Base-by-base conservation (phyloP, 345 rosid genomes). In the Syzygium jambos region DNA sequence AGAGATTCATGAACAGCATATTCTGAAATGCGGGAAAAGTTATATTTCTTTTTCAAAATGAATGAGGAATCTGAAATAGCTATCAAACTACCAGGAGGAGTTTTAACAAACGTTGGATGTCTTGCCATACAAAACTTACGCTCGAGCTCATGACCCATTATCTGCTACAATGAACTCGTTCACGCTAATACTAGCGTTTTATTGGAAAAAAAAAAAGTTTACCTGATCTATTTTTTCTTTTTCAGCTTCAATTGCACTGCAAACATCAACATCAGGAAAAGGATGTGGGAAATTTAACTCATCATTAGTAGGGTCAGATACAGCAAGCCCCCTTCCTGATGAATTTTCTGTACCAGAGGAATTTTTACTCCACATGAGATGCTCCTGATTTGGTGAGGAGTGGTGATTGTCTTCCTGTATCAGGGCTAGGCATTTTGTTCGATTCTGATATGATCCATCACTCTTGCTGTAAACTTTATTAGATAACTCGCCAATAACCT, bases 311-410 rank as follows among this genome's bases (percentile, higher is more conserved):
- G 65, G 65, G 65, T 59, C 65, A 0, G 65, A n/a, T 59, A 59
- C 65, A 59, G 30, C 15, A 59, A 59, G 65, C 0, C 29, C 65
- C 65, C 65, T 59, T 59, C 65, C 29, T 27, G 65, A 59, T 59
- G 65, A 59, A 0, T 59, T 59, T 59, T 59, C 65, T 59, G 29
- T 59, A 59, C 29, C 4, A 59, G 29, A 59, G 65, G 29, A n/a
- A 59, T 27, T n/a, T 59, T 59, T 61, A 61, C 34, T 13, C 9
- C 34, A 15, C 0, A 0, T 2, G 34, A 61, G 34, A 61, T 0
- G 68, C 68, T 61, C 19, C 68, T 3, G 68, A n/a, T 27, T n/a
- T 27, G 68, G 34, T n/a, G 68, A 61, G 0, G 68, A 27, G 68
- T 13, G 0, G 68, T 13, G 34, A 61, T 61, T 61, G 34, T 61